Evolutionary conservation across 495 filamentous ascomycete species (phyloP), one percentile per base, ranked within the genome.

Genomic region (Annulohypoxylon bovei): DNA sequence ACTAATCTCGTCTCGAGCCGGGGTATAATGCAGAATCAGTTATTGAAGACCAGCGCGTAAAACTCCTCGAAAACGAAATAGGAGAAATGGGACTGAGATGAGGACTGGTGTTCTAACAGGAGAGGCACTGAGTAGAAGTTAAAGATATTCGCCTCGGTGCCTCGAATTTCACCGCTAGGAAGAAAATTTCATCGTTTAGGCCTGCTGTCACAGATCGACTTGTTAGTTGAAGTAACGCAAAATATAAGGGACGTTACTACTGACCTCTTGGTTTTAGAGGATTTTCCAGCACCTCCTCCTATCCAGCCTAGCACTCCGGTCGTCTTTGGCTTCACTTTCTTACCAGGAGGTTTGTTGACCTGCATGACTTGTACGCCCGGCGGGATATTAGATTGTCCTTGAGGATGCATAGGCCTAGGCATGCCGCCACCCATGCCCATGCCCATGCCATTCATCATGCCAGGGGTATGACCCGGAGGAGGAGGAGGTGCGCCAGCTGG

Each of bases 241-340:
- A 55, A 37, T 20, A 27, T 20, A 18, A 65, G 6, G 16, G 53
- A 64, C 22, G 27, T 9, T 5, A 25, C 1, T 23, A 64, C 72
- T 71, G 70, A 78, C 66, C 60, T 68, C 59, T 72, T 79, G 40
- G 62, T 30, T 68, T 80, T 79, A 18, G 75, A 30, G 27, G 71
- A 56, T 27, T 70, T 76, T 9, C 73, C 46, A 25, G 30, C 33
- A 18, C 62, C 79, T 20, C 74, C 74, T 11, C 76, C 74, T 74
- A 84, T 76, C 76, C 80, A 84, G 8, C 73, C 75, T 16, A 82
- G 72, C 53, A 84, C 54, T 3, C 75, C 67, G 3, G 62, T 71
- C 25, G 65, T 53, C 3, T 63, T 64, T 33, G 72, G 44, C 62
- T 80, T 77, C 61, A n/a, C n/a, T n/a, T 76, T 73, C 6, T 28